Evolutionary conservation across 176 grass and related monocot species (phyloP).

Genomic region (Paspalum notatum): DNA sequence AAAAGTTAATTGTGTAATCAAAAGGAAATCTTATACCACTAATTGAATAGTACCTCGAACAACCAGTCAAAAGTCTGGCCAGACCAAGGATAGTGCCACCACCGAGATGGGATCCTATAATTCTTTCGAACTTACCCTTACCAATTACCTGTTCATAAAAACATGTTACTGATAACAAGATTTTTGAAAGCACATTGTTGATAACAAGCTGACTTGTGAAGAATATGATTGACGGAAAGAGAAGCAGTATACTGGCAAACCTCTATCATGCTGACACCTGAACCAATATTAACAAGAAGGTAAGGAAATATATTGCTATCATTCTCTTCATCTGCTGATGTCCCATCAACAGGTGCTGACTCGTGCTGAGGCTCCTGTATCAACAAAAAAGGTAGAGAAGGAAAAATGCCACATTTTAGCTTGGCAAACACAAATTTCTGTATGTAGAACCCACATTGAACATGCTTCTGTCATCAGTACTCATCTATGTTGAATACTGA

Average conservation of each 20-base stretch:
- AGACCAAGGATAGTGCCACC: conserved; percentile 95
- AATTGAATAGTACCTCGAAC: conserved; percentile 68
- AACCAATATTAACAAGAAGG: conserved; percentile 98
- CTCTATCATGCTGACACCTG: conserved; percentile 99
- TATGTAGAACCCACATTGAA: conserved; percentile 14
- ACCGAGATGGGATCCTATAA: conserved; percentile 97
- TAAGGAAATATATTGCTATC: conserved; percentile 96
- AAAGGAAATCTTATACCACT: conserved; percentile 9
- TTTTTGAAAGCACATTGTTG: conserved; percentile 15
- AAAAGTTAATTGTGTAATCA: conserved; percentile 31
- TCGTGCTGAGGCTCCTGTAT: conserved; percentile 62
- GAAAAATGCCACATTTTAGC: neutral
- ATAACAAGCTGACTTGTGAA: conserved; percentile 17
- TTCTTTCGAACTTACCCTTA: conserved; percentile 92
- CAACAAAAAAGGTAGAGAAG: conserved; percentile 25
- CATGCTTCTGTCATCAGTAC: neutral
- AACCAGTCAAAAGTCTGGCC: conserved; percentile 84
- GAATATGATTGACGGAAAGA: conserved; percentile 16
- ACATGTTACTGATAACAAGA: conserved; percentile 10
- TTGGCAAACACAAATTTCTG: neutral
- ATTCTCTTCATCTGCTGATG: conserved; percentile 57
- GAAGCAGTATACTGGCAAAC: conserved; percentile 44
- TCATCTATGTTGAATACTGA: neutral
- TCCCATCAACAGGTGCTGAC: conserved; percentile 58
- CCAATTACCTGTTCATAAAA: conserved; percentile 77